Percentiles rank a stretch among this genome's conserved stretches.
phyloP scores from a whole-genome alignment of 2,329 filamentous ascomycete species.

The Helotiales sp. region DNA sequence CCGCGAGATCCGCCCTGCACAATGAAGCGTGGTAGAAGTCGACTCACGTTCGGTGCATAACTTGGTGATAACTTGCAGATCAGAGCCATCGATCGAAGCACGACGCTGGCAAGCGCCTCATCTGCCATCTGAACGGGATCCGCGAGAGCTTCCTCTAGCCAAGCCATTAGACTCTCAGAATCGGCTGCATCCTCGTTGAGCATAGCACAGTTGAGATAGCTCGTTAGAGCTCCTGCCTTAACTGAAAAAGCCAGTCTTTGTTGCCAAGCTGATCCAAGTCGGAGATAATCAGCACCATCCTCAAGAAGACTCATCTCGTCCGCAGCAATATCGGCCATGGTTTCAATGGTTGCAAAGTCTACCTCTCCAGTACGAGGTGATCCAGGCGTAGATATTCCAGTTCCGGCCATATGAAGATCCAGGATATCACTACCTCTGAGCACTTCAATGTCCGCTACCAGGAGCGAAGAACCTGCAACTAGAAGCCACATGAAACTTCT shows the following conservation, averaged over 20 bases:
- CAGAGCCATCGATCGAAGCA: slow-evolving; percentile 79
- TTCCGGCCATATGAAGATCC: slow-evolving; percentile 67
- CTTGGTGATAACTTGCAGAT: slow-evolving; percentile 73
- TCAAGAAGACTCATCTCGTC: slow-evolving; percentile 87
- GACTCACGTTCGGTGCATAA: slow-evolving; percentile 73
- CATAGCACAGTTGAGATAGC: slow-evolving; percentile 82
- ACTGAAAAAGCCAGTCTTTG: slow-evolving; percentile 84
- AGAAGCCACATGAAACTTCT: slow-evolving; percentile 85
- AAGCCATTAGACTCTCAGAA: slow-evolving; percentile 73
- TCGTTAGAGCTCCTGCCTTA: slow-evolving; percentile 78
- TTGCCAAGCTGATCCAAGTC: slow-evolving; percentile 81
- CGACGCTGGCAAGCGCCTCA: slow-evolving; percentile 71
- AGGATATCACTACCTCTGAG: slow-evolving; percentile 66
- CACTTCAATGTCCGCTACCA: slow-evolving; percentile 62
- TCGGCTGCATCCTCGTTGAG: slow-evolving; percentile 82
- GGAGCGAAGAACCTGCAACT: slow-evolving; percentile 73
- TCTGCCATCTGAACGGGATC: slow-evolving; percentile 84
- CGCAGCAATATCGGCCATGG: slow-evolving; percentile 69
- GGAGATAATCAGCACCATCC: slow-evolving; percentile 85
- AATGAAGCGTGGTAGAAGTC: slow-evolving; percentile 81
- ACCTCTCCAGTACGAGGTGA: slow-evolving; percentile 45
- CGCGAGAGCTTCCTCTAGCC: slow-evolving; percentile 80
- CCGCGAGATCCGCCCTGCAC: slow-evolving; percentile 76
- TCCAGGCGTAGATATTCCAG: slow-evolving; percentile 39
- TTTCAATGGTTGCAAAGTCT: slow-evolving; percentile 57